Conservation (phyloP, 768 basidiomycete genomes). For the Leucogyrophana mollusca region DNA sequence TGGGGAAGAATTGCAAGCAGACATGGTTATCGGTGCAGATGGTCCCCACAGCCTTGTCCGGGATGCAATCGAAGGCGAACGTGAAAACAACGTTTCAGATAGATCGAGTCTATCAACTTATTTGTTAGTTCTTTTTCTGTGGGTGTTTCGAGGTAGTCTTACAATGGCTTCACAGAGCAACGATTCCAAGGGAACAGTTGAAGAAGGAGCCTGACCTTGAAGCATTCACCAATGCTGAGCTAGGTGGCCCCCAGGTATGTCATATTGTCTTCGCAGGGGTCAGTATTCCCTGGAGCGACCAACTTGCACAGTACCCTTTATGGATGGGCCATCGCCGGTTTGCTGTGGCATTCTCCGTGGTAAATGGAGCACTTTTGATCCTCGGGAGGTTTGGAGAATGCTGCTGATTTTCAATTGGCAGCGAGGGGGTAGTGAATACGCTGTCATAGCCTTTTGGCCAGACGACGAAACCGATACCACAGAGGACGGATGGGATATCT, state of each 20-base stretch:
- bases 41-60: conserved; percentile 48
- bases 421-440: conserved; percentile 39
- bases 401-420: not conserved
- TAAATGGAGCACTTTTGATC: conserved; percentile 17
- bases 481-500: conserved; percentile 29
- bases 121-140: too few relatives aligned
- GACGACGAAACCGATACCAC: conserved; percentile 35
- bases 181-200: conserved; percentile 41
- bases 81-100: too few relatives aligned
- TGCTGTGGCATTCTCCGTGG: not conserved
- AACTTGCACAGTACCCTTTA: conserved; percentile 16
- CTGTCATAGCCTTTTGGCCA: conserved; percentile 39
- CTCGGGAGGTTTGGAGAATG: not conserved
- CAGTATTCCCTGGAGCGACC: not conserved
- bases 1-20: conserved; percentile 48
- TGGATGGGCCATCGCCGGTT: conserved; percentile 22
- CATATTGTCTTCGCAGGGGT: not conserved
- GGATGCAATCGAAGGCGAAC: conserved; percentile 33
- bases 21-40: conserved; percentile 64
- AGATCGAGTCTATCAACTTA: too few relatives aligned
- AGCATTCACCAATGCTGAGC: conserved; percentile 23
- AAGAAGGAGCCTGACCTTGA: conserved; percentile 43
- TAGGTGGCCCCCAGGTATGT: conserved; percentile 23
- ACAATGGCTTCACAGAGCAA: conserved; percentile 40
- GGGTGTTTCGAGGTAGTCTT: too few relatives aligned